Conservation (phyloP, 768 basidiomycete genomes). For the Phylloporus sp. region DNA sequence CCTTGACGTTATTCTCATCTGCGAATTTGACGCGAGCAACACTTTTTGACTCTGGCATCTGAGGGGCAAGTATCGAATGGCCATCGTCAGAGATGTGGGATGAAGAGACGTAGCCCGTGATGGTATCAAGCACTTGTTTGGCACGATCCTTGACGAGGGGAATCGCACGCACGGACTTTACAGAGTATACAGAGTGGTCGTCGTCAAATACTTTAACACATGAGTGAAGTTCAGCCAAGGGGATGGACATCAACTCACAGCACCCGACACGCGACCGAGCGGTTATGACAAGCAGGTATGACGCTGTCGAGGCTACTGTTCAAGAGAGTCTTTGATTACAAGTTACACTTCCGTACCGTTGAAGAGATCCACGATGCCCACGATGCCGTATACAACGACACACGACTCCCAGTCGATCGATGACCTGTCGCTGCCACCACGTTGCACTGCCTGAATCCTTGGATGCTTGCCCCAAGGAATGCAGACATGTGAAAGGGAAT, state of each 20-base stretch:
- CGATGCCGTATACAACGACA: slow-evolving; percentile 68
- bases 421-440: slow-evolving; percentile 30
- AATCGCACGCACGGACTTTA: slow-evolving; percentile 68
- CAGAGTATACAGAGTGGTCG: slow-evolving; percentile 56
- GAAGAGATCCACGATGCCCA: slow-evolving; percentile 71
- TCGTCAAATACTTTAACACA: slow-evolving; percentile 57
- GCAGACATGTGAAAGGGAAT: slow-evolving; percentile 39
- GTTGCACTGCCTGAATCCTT: slow-evolving; percentile 48
- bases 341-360: slow-evolving; percentile 43
- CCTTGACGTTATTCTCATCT: slow-evolving; percentile 42
- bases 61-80: slow-evolving; percentile 14
- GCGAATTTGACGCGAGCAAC: slow-evolving; percentile 53
- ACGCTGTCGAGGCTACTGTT: slow-evolving; percentile 42
- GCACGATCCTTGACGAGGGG: slow-evolving; percentile 70
- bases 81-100: slow-evolving; percentile 39
- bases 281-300: slow-evolving; percentile 73
- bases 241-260: slow-evolving; percentile 42
- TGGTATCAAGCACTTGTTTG: slow-evolving; percentile 43
- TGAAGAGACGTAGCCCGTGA: slow-evolving; percentile 50
- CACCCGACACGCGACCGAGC: slow-evolving; percentile 59
- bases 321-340: slow-evolving; percentile 2
- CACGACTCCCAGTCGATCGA: slow-evolving; percentile 51
- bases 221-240: slow-evolving; percentile 7
- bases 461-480: slow-evolving; percentile 60
- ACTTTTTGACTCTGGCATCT: slow-evolving; percentile 5